Base-by-base conservation (phyloP, 2,329 filamentous ascomycete species). In the Neobulgaria alba region DNA sequence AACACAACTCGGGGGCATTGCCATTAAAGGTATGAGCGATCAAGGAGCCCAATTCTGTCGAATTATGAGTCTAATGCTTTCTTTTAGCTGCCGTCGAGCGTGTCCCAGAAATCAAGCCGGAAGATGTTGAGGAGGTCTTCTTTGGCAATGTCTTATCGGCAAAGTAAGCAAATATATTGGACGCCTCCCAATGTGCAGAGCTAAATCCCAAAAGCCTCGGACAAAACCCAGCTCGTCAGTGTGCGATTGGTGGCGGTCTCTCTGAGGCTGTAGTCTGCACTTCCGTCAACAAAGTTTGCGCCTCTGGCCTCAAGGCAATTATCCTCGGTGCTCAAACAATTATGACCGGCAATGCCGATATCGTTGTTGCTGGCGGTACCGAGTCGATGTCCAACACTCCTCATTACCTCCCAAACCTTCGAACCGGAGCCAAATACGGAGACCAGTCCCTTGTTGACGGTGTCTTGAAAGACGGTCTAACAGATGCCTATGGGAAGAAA, bases 321-420 rank as follows among this genome's bases (percentile, higher is more conserved):
- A 87, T 95, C 52, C 75, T 98, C 46, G 92, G 85, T 54, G 86
- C 90, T 38, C 92, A 96, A 68, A 95, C 90, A 57, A 98, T 98
- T 70, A 88, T 96, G 64, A 94, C 89, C 39, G 90, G 92, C 54
- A 95, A 87, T 62, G 90, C 90, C 51, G 82, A 86, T 55, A 82
- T 95, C 52, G 80, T 98, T 51, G 87, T 98, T 45, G 92, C 89
- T 51, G 92, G 89, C 60, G 92, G 92, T 56, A 80, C 90, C 54
- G 92, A 98, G 72, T 95, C 88, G 72, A 98, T 98, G 92, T 95
- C 89, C 61, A 96, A 96, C 71, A 75, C 83, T 40, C 92, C 92
- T 38, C 89, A 98, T 72, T 98, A 98, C 72, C 82, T 95, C 39
- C 85, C 88, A 51, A 85, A 72, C 64, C 73, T 95, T 56, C 85